These are phyloP conservation scores for Tothia fuscella DNA, from an alignment of 2,329 filamentous ascomycete species.

Conservation along the genomic window DNA sequence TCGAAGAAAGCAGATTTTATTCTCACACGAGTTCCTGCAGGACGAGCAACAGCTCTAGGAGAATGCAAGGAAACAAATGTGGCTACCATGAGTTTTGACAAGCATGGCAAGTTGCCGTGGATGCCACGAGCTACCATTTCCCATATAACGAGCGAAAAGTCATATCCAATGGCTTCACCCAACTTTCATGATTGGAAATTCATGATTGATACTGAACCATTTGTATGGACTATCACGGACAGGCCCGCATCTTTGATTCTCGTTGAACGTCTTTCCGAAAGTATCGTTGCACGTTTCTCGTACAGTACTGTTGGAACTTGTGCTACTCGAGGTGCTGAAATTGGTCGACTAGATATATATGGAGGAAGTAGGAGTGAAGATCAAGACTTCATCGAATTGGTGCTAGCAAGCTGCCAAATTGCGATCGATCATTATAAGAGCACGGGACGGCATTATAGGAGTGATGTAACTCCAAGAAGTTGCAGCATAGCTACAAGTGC, in stretches of 20 bases:
- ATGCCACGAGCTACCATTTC: conserved; percentile 7
- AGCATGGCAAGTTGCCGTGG: conserved; percentile 5
- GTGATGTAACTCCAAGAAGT: neutral
- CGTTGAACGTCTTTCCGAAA: neutral
- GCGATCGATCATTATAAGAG: conserved; percentile 8
- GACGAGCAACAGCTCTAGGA: neutral
- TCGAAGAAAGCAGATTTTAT: conserved; percentile 8
- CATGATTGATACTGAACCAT: neutral
- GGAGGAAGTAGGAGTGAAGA: neutral
- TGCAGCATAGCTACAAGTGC: neutral
- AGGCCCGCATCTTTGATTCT: conserved; percentile 4
- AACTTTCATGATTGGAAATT: conserved; percentile 8
- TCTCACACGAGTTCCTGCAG: conserved; percentile 3
- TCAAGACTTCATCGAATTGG: conserved; percentile 1
- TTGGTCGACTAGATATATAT: conserved; percentile 6
- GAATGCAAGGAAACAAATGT: conserved; percentile 1
- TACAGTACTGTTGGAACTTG: conserved; percentile 5
- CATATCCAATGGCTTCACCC: neutral
- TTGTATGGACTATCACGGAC: neutral
- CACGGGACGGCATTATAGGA: conserved; percentile 9
- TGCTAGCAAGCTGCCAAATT: neutral
- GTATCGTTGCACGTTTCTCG: conserved; percentile 8
- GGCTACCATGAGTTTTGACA: conserved; percentile 3
- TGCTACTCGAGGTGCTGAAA: conserved; percentile 7
- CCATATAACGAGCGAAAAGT: neutral